Evolutionary conservation across 768 basidiomycete species (phyloP), one percentile per base, ranked within the genome.

Genomic region (Pleurotus cornucopiae): DNA sequence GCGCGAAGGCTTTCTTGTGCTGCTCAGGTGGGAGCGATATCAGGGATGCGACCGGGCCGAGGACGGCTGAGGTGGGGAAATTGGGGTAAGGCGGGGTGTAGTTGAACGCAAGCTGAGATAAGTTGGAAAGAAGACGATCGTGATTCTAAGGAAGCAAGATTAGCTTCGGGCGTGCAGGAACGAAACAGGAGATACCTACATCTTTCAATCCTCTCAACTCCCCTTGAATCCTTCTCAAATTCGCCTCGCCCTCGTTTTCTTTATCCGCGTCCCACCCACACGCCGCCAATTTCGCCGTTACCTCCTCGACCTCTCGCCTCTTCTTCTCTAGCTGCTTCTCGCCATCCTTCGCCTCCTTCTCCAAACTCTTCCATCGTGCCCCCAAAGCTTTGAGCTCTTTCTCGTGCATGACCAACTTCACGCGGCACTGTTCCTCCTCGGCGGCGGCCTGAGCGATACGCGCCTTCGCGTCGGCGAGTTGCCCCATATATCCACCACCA

Each of bases 401-500:
- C 71, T 91, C 81, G 25, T 79, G 78, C 78, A 94, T 86, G 2
- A 72, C 80, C 39, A 97, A 80, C 67, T 88, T 86, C 44, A 87
- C 76, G 45, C 84, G 85, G 53, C 77, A 81, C 65, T 95, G 91
- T 63, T 95, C 88, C 61, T 91, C 91, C 62, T 94, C 94, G 0
- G 94, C 87, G 6, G 80, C 75, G 0, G 86, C 88, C 53, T 91
- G 88, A 0, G 93, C 85, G 0, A 88, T 71, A 2, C 84, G 83
- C 1, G 82, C 82, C 62, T 85, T 85, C 0, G 94, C 91, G 12
- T 91, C 86, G 0, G 94, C 90, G 41, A 99, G 82, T 68, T 98
- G 95, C 16, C 94, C 97, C 85, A 98, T 88, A 69, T 98, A 98
- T 0, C 97, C 97, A 2, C 94, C 93, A 6, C 89, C 86, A 7